Conservation (phyloP, 345 rosid species). For the rapeseed (Brassica napus) region Da-Ae NC_063439.1:24536501-24537000, state of each 20-base stretch:
- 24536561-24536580: background rate
- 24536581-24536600: background rate
- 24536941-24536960: slow-evolving; percentile 11
- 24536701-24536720: background rate
- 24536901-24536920: background rate
- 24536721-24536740: background rate
- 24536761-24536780: background rate
- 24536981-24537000: slow-evolving; percentile 28
- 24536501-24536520: background rate
- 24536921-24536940: slow-evolving; percentile 1
- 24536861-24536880: background rate
- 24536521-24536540: background rate
- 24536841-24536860: background rate
- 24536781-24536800: background rate
- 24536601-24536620: background rate
- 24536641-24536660: background rate
- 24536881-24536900: background rate
- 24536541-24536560: background rate
- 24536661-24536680: background rate
- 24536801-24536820: background rate
- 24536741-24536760: background rate
- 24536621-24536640: background rate
- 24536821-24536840: background rate
- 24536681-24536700: background rate
- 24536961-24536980: background rate